Evolutionary conservation across 768 basidiomycete genomes (phyloP).

Genomic region (Postia placenta): DNA sequence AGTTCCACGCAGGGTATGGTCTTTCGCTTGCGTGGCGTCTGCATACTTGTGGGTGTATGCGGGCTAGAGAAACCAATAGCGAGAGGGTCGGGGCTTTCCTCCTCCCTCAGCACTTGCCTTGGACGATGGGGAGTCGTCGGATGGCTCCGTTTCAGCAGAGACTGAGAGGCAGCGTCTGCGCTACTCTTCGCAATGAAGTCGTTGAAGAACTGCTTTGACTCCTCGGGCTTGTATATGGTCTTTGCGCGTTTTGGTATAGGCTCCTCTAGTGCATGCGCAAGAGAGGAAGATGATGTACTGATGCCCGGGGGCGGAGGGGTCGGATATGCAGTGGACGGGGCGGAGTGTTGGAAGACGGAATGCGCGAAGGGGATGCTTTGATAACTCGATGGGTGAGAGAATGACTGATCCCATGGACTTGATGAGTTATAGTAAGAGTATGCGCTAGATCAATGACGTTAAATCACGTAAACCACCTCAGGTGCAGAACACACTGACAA

Average conservation of each 20-base stretch:
- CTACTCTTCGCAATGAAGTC: slow-evolving; percentile 56
- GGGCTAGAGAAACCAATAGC: slow-evolving; percentile 30
- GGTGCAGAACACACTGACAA: slow-evolving; percentile 14
- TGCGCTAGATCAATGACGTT: slow-evolving; percentile 5
- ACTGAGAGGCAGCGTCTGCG: slow-evolving; percentile 33
- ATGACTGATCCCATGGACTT: slow-evolving; percentile 33
- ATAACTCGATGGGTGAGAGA: slow-evolving; percentile 42
- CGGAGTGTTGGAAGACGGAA: slow-evolving; percentile 56
- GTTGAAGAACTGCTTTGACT: slow-evolving; percentile 62
- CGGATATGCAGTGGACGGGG: slow-evolving; percentile 61
- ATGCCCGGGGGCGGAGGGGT: slow-evolving; percentile 64
- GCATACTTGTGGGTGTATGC: slow-evolving; percentile 16
- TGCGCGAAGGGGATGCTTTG: slow-evolving; percentile 55
- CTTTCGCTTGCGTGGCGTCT: slow-evolving; percentile 72
- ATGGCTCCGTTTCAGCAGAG: too few species aligned
- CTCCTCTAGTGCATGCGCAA: neutral
- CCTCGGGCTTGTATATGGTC: slow-evolving; percentile 42
- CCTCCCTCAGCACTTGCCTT: slow-evolving; percentile 18
- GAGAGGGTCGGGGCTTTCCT: slow-evolving; percentile 56
- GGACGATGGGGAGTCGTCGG: slow-evolving; percentile 16
- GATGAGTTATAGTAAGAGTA: slow-evolving; percentile 29
- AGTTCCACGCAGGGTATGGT: slow-evolving; percentile 51
- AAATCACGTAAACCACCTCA: neutral
- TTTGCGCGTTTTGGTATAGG: slow-evolving; percentile 16
- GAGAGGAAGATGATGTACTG: slow-evolving; percentile 14